These are phyloP conservation scores for Carex scoparia DNA, from an alignment of 176 grass and related monocot genomes.

Conservation along the genomic window DNA sequence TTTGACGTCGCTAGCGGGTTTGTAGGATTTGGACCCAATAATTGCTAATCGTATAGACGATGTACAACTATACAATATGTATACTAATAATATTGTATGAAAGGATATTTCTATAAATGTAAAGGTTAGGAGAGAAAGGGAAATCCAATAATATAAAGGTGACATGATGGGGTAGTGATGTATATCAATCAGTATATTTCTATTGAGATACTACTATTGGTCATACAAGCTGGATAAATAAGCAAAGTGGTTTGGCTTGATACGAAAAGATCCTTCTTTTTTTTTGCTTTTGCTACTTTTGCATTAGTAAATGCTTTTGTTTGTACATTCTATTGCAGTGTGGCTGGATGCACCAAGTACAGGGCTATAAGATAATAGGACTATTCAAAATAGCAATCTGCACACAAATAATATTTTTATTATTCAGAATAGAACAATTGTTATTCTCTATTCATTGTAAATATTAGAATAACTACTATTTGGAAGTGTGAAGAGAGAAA, in stretches of 20 bases:
- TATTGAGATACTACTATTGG: not conserved
- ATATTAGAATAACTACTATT: no score
- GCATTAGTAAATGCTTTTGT: not conserved
- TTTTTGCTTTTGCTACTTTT: not conserved
- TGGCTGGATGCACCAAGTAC: no score
- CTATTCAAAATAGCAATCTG: no score
- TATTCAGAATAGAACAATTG: no score
- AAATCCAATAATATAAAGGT: slow-evolving; percentile 1
- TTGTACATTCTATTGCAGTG: not conserved
- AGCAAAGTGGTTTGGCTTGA: not conserved
- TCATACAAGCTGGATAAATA: not conserved
- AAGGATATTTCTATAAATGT: not conserved
- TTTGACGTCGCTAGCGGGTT: slow-evolving; percentile 64
- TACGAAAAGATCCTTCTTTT: not conserved
- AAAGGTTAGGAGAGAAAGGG: not conserved
- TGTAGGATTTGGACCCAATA: slow-evolving; percentile 81
- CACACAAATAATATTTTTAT: no score
- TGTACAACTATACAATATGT: not conserved
- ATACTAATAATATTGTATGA: not conserved
- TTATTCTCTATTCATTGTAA: no score
- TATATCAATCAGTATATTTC: not conserved
- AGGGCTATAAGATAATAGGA: no score
- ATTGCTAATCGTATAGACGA: slow-evolving; percentile 33
- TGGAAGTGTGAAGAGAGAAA: no score
- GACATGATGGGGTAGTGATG: not conserved